These are phyloP conservation scores for Solanum appendiculatum DNA, from an alignment of 257 asterid species.

Conservation along the genomic window DNA sequence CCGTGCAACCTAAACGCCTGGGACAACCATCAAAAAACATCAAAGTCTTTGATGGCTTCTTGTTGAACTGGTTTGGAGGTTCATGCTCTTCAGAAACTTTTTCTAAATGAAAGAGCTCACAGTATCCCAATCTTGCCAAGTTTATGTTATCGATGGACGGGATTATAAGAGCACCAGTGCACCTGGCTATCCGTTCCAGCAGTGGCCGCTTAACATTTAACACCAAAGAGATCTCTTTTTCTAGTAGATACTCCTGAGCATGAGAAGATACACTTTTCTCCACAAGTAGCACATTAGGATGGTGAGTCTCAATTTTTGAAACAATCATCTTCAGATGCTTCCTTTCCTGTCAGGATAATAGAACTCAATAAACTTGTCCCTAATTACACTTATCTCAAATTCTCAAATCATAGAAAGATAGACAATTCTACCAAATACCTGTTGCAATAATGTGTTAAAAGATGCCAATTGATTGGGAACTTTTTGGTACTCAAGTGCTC, in stretches of 20 bases:
- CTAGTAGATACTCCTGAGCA: conserved; percentile 76
- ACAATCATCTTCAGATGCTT: conserved; percentile 75
- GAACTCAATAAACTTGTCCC: conserved; percentile 1
- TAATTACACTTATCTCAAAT: conserved; percentile 5
- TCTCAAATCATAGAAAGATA: not conserved
- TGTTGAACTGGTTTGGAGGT: conserved; percentile 57
- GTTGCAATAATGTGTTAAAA: conserved; percentile 69
- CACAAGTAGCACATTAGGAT: conserved; percentile 86
- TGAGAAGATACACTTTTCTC: conserved; percentile 89
- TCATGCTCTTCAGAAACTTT: conserved; percentile 71
- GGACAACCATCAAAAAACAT: conserved; percentile 98
- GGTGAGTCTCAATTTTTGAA: conserved; percentile 75
- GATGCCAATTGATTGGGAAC: conserved; percentile 83
- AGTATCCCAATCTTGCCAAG: conserved; percentile 64
- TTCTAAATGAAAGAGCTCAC: conserved; percentile 80
- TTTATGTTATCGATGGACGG: conserved; percentile 72
- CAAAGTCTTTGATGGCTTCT: conserved; percentile 73
- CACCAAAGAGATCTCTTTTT: conserved; percentile 88
- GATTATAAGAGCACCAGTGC: conserved; percentile 74
- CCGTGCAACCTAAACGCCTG: conserved; percentile 97
- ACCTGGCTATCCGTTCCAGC: conserved; percentile 84
- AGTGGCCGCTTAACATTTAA: conserved; percentile 69
- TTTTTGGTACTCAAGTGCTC: conserved; percentile 87
- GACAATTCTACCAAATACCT: conserved; percentile 32
- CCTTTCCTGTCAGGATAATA: conserved; percentile 51